A percentile compares a stretch with the other conserved stretches of the same genome.
These are phyloP conservation scores for Boletus rubroflammeus DNA, from an alignment of 768 basidiomycete genomes.

Conservation along the genomic window DNA sequence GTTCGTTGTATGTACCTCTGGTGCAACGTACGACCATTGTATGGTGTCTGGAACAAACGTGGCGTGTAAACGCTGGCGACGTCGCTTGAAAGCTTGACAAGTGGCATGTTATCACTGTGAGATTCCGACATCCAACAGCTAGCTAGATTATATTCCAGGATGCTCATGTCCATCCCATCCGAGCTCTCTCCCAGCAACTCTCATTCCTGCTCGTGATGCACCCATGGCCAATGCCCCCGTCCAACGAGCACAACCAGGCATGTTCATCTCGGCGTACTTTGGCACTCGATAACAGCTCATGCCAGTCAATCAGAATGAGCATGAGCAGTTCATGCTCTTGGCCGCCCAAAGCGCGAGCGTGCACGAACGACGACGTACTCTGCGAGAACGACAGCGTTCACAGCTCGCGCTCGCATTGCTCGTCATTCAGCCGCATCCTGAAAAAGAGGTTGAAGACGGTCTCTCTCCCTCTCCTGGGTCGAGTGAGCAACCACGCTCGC, in stretches of 20 bases:
- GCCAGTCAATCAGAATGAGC: slow-evolving; percentile 5
- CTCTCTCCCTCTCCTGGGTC: slow-evolving; percentile 1
- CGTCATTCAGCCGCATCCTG: slow-evolving; percentile 1
- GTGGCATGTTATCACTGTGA: too few species aligned
- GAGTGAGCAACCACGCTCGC: slow-evolving; percentile 19
- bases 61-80: too few species aligned
- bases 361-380: slow-evolving; percentile 15
- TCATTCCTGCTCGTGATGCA: slow-evolving; percentile 2
- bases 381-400: slow-evolving; percentile 10
- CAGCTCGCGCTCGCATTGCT: slow-evolving; percentile 2
- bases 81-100: neutral
- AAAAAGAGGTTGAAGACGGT: neutral
- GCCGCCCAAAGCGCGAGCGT: slow-evolving; percentile 17
- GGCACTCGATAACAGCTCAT: neutral
- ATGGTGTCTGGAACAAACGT: too few species aligned
- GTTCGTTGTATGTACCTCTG: too few species aligned
- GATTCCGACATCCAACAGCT: too few species aligned
- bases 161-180: neutral
- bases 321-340: slow-evolving; percentile 15
- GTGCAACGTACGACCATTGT: neutral
- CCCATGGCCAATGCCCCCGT: neutral
- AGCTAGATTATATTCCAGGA: neutral
- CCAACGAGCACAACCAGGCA: slow-evolving; percentile 5
- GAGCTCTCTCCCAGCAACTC: neutral
- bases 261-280: neutral